These are phyloP conservation scores for Dothideomycetes sp. DNA, from an alignment of 2,329 filamentous ascomycete species.

Conservation along the genomic window DNA sequence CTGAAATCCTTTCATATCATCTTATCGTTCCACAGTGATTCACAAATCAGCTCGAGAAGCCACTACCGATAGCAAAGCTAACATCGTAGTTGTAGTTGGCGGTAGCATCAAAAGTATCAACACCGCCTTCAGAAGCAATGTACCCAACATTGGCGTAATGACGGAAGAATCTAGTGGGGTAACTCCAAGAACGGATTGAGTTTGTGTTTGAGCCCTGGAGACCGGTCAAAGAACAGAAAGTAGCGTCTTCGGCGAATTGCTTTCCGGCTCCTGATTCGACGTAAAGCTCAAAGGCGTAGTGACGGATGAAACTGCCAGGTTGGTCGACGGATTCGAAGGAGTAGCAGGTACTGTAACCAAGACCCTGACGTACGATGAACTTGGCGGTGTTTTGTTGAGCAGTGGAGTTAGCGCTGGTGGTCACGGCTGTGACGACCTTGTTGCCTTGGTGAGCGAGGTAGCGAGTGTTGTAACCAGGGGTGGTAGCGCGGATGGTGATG, in stretches of 20 bases:
- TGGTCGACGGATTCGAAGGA: constrained; percentile 54
- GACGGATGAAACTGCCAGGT: constrained; percentile 50
- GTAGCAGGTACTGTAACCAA: constrained; percentile 48
- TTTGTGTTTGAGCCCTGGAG: constrained; percentile 44
- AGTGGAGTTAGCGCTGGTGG: constrained; percentile 42
- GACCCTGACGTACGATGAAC: constrained; percentile 46
- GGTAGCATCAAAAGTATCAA: constrained; percentile 43
- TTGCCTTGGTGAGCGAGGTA: constrained; percentile 47
- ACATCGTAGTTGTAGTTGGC: constrained; percentile 45
- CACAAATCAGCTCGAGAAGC: too few relatives aligned
- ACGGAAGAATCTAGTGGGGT: constrained; percentile 50
- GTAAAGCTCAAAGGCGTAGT: constrained; percentile 44
- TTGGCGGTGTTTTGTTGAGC: constrained; percentile 44
- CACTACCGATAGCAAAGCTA: constrained; percentile 39
- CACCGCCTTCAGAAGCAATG: constrained; percentile 45
- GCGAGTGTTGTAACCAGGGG: constrained; percentile 43
- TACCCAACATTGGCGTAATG: constrained; percentile 44
- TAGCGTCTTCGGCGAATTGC: constrained; percentile 51
- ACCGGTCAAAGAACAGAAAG: constrained; percentile 51
- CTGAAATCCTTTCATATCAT: too few relatives aligned
- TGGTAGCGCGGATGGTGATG: constrained; percentile 47
- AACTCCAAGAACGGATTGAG: constrained; percentile 49
- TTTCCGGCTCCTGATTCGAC: constrained; percentile 44
- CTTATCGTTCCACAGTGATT: too few relatives aligned
- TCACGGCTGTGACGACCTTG: constrained; percentile 46